Evolutionary conservation across 805 yeast genomes (phyloP), one percentile per base, ranked within the genome.

Genomic region (Cyberlindnera bimundalis): DNA sequence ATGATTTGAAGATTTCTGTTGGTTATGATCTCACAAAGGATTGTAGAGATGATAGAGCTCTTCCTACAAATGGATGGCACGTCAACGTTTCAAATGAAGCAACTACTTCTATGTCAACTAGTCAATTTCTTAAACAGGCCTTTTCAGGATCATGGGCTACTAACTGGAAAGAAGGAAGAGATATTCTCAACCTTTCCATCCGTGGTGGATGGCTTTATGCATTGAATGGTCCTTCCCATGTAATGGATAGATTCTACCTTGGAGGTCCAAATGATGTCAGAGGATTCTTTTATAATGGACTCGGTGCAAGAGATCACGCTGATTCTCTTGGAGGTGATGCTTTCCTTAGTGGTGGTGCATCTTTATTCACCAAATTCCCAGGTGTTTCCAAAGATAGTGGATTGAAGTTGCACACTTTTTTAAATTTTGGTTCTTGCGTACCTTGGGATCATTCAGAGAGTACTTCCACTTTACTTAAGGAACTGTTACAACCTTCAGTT

Each of bases 261-360:
- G 95, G 96, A 14, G 96, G 96, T 0, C 75, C 80, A 12, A 73
- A 79, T 40, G 83, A 81, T 39, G 77, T 88, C 21, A 69, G 84
- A 42, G 88, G 90, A 1, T 86, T 84, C 55, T 69, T 75, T 25
- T 66, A 73, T 39, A 81, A 81, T 65, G 77, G 86, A 1, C 59
- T 84, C 26, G 90, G 93, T 12, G 79, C 81, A 2, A 68, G 78
- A 42, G 78, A 75, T 40, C 61, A 63, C 4, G 63, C 61, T 5
- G 81, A 78, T 51, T 68, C 79, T 4, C 47, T 79, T 5, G 96
- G 96, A 6, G 96, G 95, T 6, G 75, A 77, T 44, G 61, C 71
- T 1, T 79, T 70, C 53, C 60, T 73, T 37, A 74, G 83, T 23
- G 62, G 74, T 18, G 85, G 88, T 4, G 47, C 73, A 2, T 74